Conservation (phyloP, 345 rosid genomes). For the Citrus glauca region DNA sequence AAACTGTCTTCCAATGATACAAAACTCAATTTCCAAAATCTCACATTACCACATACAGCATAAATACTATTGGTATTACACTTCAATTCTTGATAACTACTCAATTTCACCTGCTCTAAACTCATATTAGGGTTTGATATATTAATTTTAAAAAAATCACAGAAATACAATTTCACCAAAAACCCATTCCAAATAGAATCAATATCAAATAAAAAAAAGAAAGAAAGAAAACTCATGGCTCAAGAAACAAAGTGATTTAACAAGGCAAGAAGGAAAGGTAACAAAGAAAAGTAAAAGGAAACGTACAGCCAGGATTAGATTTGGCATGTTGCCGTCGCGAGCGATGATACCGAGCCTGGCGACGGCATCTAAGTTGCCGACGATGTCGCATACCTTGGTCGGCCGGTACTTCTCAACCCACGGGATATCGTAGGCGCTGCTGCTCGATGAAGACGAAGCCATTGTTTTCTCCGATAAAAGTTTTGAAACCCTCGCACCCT, state of each 20-base stretch:
- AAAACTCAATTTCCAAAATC: not conserved
- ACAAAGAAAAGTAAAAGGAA: not conserved
- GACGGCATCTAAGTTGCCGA: slow-evolving; percentile 89
- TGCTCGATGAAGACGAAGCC: slow-evolving; percentile 44
- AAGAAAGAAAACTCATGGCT: not conserved
- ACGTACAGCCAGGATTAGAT: slow-evolving; percentile 71
- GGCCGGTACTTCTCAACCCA: slow-evolving; percentile 99
- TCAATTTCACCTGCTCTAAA: not conserved
- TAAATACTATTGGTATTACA: not conserved
- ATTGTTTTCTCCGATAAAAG: slow-evolving; percentile 10
- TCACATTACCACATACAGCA: not conserved
- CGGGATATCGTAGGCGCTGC: slow-evolving; percentile 62
- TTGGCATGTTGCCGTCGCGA: slow-evolving; percentile 98
- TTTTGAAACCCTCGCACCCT: not conserved
- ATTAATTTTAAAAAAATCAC: not conserved
- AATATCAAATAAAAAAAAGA: too few species aligned
- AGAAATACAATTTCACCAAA: not conserved
- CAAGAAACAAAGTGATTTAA: not conserved
- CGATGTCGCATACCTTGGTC: slow-evolving; percentile 67
- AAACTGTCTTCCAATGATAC: not conserved
- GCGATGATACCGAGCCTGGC: slow-evolving; percentile 92
- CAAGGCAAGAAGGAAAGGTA: not conserved
- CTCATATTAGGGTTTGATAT: not conserved
- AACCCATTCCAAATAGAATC: not conserved
- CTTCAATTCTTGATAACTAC: not conserved